A percentile compares a stretch with the other conserved stretches of the same genome.
Conservation (phyloP, 148 eudicot species). For the Cornus controversa region DNA sequence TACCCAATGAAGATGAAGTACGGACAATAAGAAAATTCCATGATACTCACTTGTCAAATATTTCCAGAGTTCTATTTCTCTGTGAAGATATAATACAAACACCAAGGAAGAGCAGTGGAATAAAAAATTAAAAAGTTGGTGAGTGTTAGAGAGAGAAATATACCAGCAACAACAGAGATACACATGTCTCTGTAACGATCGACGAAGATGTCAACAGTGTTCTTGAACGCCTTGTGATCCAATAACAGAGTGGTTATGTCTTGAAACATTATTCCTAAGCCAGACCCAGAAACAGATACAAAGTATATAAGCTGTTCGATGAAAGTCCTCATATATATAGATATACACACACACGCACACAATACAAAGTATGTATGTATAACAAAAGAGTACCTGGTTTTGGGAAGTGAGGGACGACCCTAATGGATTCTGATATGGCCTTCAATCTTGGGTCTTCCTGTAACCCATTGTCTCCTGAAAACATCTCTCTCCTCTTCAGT, state of each 20-base stretch:
- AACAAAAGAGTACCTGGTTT: constrained; percentile 54
- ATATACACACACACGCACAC: too few species aligned
- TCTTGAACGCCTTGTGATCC: constrained; percentile 78
- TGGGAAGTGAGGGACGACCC: constrained; percentile 93
- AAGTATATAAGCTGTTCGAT: background rate
- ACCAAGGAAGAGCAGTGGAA: too few species aligned
- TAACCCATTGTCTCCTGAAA: constrained; percentile 85
- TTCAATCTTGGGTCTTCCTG: constrained; percentile 84
- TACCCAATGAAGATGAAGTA: too few species aligned
- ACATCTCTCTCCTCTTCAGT: constrained; percentile 40
- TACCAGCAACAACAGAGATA: constrained; percentile 96
- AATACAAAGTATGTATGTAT: background rate
- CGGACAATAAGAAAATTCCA: too few species aligned
- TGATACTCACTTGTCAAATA: too few species aligned
- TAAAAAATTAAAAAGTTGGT: background rate
- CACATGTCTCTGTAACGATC: constrained; percentile 86
- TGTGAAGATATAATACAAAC: background rate
- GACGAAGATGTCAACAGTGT: constrained; percentile 83
- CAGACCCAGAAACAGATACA: background rate
- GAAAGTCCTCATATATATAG: background rate
- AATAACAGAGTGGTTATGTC: constrained; percentile 87
- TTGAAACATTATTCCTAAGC: constrained; percentile 94
- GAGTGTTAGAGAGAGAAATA: too few species aligned
- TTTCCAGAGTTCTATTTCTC: too few species aligned
- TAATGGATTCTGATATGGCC: constrained; percentile 78